Percentiles rank a stretch among this genome's conserved stretches.
These are phyloP conservation scores for Pythium guiyangense DNA, from an alignment of 352 stramenopile species.

Conservation along the genomic window DNA sequence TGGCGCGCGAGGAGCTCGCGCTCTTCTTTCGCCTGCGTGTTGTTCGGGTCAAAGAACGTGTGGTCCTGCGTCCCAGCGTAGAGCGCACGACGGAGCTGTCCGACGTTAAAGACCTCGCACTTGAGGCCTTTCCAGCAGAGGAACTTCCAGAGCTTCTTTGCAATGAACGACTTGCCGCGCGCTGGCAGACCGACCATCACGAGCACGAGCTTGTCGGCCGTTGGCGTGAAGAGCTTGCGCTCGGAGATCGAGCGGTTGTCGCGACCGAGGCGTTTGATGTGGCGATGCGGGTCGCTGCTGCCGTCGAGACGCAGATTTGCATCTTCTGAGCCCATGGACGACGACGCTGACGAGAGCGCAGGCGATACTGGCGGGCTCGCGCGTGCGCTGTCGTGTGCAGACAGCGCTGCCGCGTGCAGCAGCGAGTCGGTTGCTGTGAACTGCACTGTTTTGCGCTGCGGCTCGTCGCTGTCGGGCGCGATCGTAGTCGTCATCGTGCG, in stretches of 20 bases:
- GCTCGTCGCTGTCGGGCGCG: constrained; percentile 8
- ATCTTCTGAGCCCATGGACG: constrained; percentile 5
- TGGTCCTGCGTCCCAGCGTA: constrained; percentile 71
- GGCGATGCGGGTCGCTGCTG: constrained; percentile 3
- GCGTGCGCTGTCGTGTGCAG: neutral
- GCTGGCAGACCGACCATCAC: constrained; percentile 94
- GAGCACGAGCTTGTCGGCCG: constrained; percentile 92
- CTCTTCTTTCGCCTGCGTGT: constrained; percentile 65
- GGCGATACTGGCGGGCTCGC: constrained; percentile 10
- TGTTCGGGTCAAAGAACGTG: constrained; percentile 92
- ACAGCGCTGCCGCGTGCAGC: constrained; percentile 1
- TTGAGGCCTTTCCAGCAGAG: constrained; percentile 78
- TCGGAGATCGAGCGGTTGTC: constrained; percentile 48
- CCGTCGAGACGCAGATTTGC: constrained; percentile 3
- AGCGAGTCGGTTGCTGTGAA: neutral
- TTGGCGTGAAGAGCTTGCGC: constrained; percentile 73
- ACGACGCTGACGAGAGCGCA: constrained; percentile 9
- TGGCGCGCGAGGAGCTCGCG: constrained; percentile 82
- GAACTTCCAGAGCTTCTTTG: constrained; percentile 87
- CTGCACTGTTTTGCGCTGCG: constrained; percentile 12
- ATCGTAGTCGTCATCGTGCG: constrained; percentile 8
- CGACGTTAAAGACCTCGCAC: constrained; percentile 93
- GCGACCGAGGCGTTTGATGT: constrained; percentile 11
- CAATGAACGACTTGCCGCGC: constrained; percentile 95
- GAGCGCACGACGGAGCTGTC: constrained; percentile 88